Base-by-base conservation (phyloP, 2,329 filamentous ascomycete species). In the Acephala macrosclerotiorum region DNA sequence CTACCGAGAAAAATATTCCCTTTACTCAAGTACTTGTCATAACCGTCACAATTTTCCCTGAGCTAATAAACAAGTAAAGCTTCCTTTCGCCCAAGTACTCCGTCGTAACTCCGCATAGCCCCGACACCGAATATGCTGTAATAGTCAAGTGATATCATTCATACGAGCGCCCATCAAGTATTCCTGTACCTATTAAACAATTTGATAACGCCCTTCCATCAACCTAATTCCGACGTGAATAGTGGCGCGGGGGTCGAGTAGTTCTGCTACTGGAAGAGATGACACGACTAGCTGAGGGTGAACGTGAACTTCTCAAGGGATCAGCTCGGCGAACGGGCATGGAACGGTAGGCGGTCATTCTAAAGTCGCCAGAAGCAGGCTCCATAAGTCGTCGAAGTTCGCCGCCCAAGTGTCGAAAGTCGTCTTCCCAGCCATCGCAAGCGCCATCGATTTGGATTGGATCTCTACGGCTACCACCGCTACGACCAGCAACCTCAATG, bases 221-320 rank as follows among this genome's bases (percentile, higher is more conserved):
- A 60, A 26, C 65, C 22, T 55, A 58, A 51, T 55, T 47, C 1
- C 60, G 42, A 25, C 65, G 63, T 40, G 35, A 58, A 57, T 74
- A 71, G 36, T 73, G 69, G 55, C 72, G 65, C 22, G 67, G 67
- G 26, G 58, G 55, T 25, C 73, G 69, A 36, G 60, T 59, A 40
- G 36, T 36, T 61, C 73, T 70, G 36, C 65, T 64, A n/a, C 71
- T 69, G 47, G 68, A 69, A 18, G 70, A 68, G 47, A 72, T 66
- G 22, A 73, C 42, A 36, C 72, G 66, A 42, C 65, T 71, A 5
- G 69, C 71, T 11, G 74, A 73, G 16, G 72, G 71, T 29, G 71
- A 72, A 25, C 70, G 69, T 56, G 72, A 70, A 45, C 63, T 70
- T 68, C 74, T 68, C 20, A 71, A 63, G 40, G 66, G 69, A 56